Conservation (phyloP, 129 eudicot genomes). For the Kitagawia praeruptora region DNA sequence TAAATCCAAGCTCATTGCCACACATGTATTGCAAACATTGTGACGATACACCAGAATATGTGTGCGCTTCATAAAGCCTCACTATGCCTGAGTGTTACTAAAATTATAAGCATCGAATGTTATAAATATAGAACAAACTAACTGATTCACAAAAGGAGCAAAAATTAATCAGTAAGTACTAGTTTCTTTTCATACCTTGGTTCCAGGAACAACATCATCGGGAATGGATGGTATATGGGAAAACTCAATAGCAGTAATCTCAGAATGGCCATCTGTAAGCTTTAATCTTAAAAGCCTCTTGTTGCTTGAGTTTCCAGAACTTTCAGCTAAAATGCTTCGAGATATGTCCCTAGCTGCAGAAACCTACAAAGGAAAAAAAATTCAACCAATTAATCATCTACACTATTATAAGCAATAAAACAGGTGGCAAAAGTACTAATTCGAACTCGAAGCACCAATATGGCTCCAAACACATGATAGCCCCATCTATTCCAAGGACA, state of each 20-base stretch:
- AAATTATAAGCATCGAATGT: not conserved
- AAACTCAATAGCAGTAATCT: conserved; percentile 66
- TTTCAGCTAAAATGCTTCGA: conserved; percentile 43
- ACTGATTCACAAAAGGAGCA: not conserved
- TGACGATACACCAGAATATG: not conserved
- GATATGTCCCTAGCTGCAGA: conserved; percentile 69
- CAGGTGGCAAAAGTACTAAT: not conserved
- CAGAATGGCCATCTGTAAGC: conserved; percentile 80
- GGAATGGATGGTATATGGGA: conserved; percentile 61
- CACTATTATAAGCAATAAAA: not conserved
- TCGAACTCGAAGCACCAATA: not conserved
- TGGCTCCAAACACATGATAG: not conserved
- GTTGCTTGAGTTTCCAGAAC: conserved; percentile 40
- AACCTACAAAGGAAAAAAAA: conserved; percentile 32
- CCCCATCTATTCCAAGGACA: too few species aligned
- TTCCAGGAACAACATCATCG: conserved; percentile 75
- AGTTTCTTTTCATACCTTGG: conserved; percentile 40
- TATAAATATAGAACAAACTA: not conserved
- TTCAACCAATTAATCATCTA: not conserved
- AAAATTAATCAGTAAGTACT: not conserved
- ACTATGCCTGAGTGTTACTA: not conserved
- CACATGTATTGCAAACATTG: not conserved
- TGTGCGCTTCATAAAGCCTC: not conserved
- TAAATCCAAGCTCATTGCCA: not conserved
- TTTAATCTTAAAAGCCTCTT: conserved; percentile 58